Evolutionary conservation across 352 stramenopile species (phyloP).

Genomic region (Pythium brachiatum): DNA sequence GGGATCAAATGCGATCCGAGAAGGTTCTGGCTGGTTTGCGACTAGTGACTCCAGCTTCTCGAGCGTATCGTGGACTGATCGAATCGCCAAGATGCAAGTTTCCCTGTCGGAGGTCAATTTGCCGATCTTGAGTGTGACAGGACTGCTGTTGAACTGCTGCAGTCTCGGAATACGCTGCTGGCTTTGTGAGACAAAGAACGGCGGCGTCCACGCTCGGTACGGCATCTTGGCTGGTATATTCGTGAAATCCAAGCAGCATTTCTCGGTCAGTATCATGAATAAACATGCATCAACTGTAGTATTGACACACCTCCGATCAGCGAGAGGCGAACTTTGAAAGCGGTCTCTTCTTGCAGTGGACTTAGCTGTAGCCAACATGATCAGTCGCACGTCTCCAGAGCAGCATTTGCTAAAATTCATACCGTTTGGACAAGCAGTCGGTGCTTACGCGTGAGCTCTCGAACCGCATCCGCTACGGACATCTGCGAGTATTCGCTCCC

Average conservation of each 20-base stretch:
- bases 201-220: slow-evolving; percentile 24
- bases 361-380: slow-evolving; percentile 14
- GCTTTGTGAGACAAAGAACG: slow-evolving; percentile 9
- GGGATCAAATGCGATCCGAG: slow-evolving; percentile 17
- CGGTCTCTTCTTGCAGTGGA: slow-evolving; percentile 5
- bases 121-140: slow-evolving; percentile 10
- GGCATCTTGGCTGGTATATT: slow-evolving; percentile 15
- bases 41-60: background rate
- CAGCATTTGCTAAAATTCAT: background rate
- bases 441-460: slow-evolving; percentile 23
- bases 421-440: slow-evolving; percentile 31
- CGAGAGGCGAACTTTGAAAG: slow-evolving; percentile 20
- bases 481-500: slow-evolving; percentile 4
- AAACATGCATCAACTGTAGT: no score
- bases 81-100: slow-evolving; percentile 12
- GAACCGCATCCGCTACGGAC: slow-evolving; percentile 13
- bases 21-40: background rate
- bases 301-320: slow-evolving; percentile 15
- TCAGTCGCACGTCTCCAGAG: background rate
- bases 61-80: slow-evolving; percentile 13
- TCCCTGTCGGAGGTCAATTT: slow-evolving; percentile 5
- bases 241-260: background rate
- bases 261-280: no score
- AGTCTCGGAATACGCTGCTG: background rate
- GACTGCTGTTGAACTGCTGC: background rate